phyloP scores from a whole-genome alignment of 2,329 filamentous ascomycete species.

The Ophiostoma triangulosporum region DNA sequence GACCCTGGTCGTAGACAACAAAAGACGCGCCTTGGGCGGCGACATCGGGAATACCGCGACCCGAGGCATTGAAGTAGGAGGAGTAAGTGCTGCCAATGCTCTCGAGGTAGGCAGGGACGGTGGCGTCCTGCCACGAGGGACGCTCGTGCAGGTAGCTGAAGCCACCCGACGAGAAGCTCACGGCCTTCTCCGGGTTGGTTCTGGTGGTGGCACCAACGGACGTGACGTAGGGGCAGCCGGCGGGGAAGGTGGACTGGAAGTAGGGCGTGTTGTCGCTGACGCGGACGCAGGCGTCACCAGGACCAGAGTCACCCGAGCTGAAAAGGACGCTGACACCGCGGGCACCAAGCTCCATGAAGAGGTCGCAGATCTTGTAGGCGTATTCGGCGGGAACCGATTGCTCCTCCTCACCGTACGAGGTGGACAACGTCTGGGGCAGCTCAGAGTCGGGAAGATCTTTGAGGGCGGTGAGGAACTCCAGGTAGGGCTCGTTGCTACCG shows the following conservation, averaged over 20 bases:
- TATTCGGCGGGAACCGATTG: conserved; percentile 49
- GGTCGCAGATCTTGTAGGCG: conserved; percentile 45
- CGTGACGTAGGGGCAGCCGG: conserved; percentile 27
- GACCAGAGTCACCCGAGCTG: conserved; percentile 45
- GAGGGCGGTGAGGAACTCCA: conserved; percentile 47
- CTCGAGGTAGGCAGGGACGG: conserved; percentile 26
- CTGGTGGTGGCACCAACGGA: conserved; percentile 44
- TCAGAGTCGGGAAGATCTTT: conserved; percentile 33
- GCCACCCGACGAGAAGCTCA: conserved; percentile 26
- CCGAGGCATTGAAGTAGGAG: conserved; percentile 28
- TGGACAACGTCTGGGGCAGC: conserved; percentile 49
- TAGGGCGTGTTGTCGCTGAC: conserved; percentile 30
- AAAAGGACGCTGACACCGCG: conserved; percentile 54
- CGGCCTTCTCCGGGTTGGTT: conserved; percentile 17
- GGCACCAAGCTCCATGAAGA: conserved; percentile 52
- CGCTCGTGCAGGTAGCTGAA: conserved; percentile 33
- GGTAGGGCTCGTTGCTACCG: conserved; percentile 56
- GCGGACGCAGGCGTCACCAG: conserved; percentile 47
- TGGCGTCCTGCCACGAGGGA: conserved; percentile 27
- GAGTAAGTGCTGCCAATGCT: conserved; percentile 29
- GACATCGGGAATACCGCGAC: conserved; percentile 36
- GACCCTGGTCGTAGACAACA: conserved; percentile 15
- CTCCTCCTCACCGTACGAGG: conserved; percentile 55
- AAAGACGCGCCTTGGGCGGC: conserved; percentile 36
- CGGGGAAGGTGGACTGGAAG: conserved; percentile 26